A percentile compares a stretch with the other conserved stretches of the same genome.
These are phyloP conservation scores for Shiraia sp. DNA, from an alignment of 2,329 filamentous ascomycete species.

Conservation along the genomic window DNA sequence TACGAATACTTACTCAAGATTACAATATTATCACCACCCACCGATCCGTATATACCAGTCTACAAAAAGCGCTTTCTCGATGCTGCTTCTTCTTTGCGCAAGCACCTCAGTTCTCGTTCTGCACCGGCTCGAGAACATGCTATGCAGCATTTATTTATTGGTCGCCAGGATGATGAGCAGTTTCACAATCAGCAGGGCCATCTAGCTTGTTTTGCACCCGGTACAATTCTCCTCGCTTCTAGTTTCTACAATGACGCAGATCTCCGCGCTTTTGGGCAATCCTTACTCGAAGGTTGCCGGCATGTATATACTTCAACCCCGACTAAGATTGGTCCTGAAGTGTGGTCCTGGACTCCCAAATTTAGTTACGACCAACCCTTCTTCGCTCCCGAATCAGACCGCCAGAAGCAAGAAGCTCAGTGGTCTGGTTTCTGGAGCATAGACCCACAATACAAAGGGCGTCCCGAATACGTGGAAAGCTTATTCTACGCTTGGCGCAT, in stretches of 20 bases:
- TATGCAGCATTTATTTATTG: conserved; percentile 48
- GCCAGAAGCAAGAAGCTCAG: conserved; percentile 34
- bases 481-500: conserved; percentile 49
- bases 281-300: conserved; percentile 47
- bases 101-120: conserved; percentile 43
- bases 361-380: conserved; percentile 37
- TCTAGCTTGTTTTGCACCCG: conserved; percentile 47
- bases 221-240: conserved; percentile 46
- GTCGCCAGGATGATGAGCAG: conserved; percentile 34
- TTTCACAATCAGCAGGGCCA: conserved; percentile 47
- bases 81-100: conserved; percentile 42
- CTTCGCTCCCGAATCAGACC: conserved; percentile 30
- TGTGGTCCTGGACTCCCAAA: conserved; percentile 46
- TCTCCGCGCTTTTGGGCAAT: conserved; percentile 43
- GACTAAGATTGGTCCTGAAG: conserved; percentile 45
- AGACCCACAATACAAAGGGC: conserved; percentile 38
- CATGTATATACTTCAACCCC: conserved; percentile 44
- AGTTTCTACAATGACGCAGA: conserved; percentile 35
- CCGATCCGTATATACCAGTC: conserved; percentile 37
- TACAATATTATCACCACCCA: conserved; percentile 40
- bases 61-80: conserved; percentile 42
- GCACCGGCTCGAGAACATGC: conserved; percentile 33
- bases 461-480: conserved; percentile 47
- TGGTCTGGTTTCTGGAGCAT: conserved; percentile 40
- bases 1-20: conserved; percentile 50